Evolutionary conservation across 352 stramenopile species (phyloP).

Genomic region (Phytophthora pini): DNA sequence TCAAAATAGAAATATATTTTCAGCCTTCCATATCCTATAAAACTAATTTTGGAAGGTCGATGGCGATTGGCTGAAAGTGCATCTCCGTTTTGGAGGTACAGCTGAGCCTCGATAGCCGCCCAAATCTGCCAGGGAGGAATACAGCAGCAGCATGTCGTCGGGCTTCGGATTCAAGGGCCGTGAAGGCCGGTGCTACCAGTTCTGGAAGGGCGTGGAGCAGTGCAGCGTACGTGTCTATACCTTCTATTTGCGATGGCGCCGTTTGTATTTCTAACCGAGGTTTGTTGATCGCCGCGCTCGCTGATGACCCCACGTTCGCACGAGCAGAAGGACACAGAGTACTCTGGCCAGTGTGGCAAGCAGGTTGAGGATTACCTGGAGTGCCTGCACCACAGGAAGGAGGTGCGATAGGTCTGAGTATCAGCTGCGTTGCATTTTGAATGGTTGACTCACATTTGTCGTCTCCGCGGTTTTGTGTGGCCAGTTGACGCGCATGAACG

Average conservation of each 20-base stretch:
- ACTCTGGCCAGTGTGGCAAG: constrained; percentile 81
- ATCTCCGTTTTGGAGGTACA: constrained; percentile 1
- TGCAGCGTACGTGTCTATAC: constrained; percentile 89
- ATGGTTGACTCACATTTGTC: constrained; percentile 3
- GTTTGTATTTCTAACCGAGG: not conserved
- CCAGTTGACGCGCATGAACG: constrained; percentile 87
- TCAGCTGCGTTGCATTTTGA: not conserved
- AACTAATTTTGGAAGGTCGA: not conserved
- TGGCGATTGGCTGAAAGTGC: constrained; percentile 7
- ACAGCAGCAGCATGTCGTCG: constrained; percentile 86
- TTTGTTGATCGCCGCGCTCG: not conserved
- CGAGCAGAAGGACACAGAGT: constrained; percentile 81
- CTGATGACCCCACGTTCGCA: constrained; percentile 13
- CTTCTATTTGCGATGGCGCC: constrained; percentile 32
- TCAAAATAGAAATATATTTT: too few species aligned
- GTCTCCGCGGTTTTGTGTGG: constrained; percentile 2
- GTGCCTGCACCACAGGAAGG: constrained; percentile 96
- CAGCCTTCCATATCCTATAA: not conserved
- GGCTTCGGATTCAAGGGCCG: constrained; percentile 94
- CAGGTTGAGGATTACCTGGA: constrained; percentile 96
- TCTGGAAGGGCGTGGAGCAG: constrained; percentile 94
- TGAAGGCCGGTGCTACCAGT: constrained; percentile 93
- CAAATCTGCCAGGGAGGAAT: constrained; percentile 24
- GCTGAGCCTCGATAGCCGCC: constrained; percentile 16
- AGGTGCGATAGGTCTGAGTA: constrained; percentile 55